These are phyloP conservation scores for Suhomyces atakaporum DNA, from an alignment of 1,139 yeast genomes.

Conservation along the genomic window DNA sequence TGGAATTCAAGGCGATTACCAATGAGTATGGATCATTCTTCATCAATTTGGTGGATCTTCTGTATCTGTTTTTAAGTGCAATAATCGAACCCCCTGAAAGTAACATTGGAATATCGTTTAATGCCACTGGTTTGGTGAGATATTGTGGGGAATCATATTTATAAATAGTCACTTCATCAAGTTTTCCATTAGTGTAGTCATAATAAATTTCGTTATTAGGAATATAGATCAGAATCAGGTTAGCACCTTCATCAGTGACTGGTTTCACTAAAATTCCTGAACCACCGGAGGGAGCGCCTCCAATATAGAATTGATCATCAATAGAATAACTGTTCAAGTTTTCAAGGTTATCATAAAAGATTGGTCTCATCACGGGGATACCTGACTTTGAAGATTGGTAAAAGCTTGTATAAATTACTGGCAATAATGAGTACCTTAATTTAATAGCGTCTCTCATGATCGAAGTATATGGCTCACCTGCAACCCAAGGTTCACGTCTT, in stretches of 20 bases:
- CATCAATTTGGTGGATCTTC: constrained; percentile 83
- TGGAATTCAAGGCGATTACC: constrained; percentile 57
- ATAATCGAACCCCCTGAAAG: constrained; percentile 78
- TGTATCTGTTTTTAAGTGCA: constrained; percentile 66
- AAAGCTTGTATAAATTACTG: constrained; percentile 82
- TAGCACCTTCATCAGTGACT: constrained; percentile 59
- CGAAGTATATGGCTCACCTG: constrained; percentile 73
- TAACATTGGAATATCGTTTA: constrained; percentile 70
- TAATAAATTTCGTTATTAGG: constrained; percentile 70
- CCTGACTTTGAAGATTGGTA: constrained; percentile 62
- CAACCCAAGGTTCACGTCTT: constrained; percentile 90
- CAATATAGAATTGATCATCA: constrained; percentile 85
- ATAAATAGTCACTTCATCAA: constrained; percentile 8
- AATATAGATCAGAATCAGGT: constrained; percentile 49
- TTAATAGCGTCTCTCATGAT: constrained; percentile 68
- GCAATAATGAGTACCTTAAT: constrained; percentile 74
- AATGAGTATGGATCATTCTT: constrained; percentile 80
- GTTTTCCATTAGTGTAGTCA: constrained; percentile 50
- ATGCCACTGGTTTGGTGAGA: constrained; percentile 38
- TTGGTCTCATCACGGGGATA: constrained; percentile 72
- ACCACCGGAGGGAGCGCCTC: constrained; percentile 50
- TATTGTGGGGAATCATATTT: constrained; percentile 18
- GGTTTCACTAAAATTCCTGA: constrained; percentile 83
- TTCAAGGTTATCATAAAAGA: constrained; percentile 65
- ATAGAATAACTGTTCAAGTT: constrained; percentile 53